phyloP scores from a whole-genome alignment of 2,329 filamentous ascomycete species.

The Cordyceps pruinosa region DNA sequence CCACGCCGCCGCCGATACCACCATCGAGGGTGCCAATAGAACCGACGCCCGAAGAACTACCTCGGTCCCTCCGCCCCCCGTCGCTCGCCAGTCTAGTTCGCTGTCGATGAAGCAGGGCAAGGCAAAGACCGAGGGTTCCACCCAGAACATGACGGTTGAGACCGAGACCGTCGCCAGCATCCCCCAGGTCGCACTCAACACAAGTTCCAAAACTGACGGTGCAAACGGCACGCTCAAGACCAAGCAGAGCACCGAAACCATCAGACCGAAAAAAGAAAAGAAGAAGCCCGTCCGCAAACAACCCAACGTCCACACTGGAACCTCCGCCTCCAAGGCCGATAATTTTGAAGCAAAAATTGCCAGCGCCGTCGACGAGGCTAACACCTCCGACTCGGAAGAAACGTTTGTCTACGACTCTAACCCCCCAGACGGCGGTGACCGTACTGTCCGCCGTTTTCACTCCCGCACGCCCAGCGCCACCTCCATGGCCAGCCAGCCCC shows the following conservation, averaged over 20 bases:
- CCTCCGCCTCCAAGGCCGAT: slow-evolving; percentile 92
- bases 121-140: slow-evolving; percentile 67
- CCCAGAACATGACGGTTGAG: slow-evolving; percentile 92
- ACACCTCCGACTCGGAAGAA: slow-evolving; percentile 95
- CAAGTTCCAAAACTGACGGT: slow-evolving; percentile 57
- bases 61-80: slow-evolving; percentile 45
- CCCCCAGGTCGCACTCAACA: slow-evolving; percentile 70
- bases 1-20: slow-evolving; percentile 49
- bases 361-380: slow-evolving; percentile 89
- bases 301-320: slow-evolving; percentile 61
- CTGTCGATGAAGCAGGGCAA: slow-evolving; percentile 53
- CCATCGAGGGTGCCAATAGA: slow-evolving; percentile 57
- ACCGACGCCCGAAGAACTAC: slow-evolving; percentile 36
- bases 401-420: slow-evolving; percentile 99
- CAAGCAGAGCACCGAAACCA: slow-evolving; percentile 91
- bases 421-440: slow-evolving; percentile 60
- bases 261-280: slow-evolving; percentile 88
- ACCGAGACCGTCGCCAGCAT: slow-evolving; percentile 92
- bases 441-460: slow-evolving; percentile 67
- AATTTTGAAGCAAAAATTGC: slow-evolving; percentile 97
- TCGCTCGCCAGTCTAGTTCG: slow-evolving; percentile 56
- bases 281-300: slow-evolving; percentile 73
- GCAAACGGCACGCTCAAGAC: slow-evolving; percentile 67
- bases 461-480: slow-evolving; percentile 92
- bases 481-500: slow-evolving; percentile 65